A percentile compares a stretch with the other conserved stretches of the same genome.
These are phyloP conservation scores for Pelargonium fulgidum DNA, from an alignment of 441 rosid species.

Conservation along the genomic window DNA sequence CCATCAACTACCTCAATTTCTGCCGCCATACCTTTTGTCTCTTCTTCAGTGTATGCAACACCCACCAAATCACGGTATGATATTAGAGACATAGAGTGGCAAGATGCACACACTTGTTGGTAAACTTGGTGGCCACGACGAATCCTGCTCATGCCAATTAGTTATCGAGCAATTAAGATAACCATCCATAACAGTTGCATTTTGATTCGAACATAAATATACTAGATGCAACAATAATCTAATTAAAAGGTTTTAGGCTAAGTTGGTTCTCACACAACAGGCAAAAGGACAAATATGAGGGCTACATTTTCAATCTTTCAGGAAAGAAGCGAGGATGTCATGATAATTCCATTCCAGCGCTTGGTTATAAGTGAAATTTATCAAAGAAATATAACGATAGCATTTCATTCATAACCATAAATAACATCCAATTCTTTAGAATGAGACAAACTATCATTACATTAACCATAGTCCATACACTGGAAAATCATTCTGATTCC, in stretches of 20 bases:
- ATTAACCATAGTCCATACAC: neutral
- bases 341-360: neutral
- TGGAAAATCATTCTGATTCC: neutral
- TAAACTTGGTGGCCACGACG: slow-evolving; percentile 99
- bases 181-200: neutral
- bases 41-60: slow-evolving; percentile 97
- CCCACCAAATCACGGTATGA: slow-evolving; percentile 98
- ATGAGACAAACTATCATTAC: neutral
- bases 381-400: neutral
- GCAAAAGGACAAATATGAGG: neutral
- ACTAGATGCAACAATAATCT: neutral
- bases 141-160: slow-evolving; percentile 54
- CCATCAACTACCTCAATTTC: slow-evolving; percentile 99
- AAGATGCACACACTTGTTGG: slow-evolving; percentile 97
- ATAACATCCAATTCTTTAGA: neutral
- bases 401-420: neutral
- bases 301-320: neutral
- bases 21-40: slow-evolving; percentile 97
- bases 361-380: neutral
- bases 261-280: neutral
- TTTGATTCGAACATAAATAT: neutral
- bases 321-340: neutral
- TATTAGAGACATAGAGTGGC: slow-evolving; percentile 96
- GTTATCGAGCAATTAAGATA: slow-evolving; percentile 12
- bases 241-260: neutral